Percentiles rank a stretch among this genome's conserved stretches.
These are phyloP conservation scores for Xylaria sp. DNA, from an alignment of 2,329 filamentous ascomycete species.

Conservation along the genomic window DNA sequence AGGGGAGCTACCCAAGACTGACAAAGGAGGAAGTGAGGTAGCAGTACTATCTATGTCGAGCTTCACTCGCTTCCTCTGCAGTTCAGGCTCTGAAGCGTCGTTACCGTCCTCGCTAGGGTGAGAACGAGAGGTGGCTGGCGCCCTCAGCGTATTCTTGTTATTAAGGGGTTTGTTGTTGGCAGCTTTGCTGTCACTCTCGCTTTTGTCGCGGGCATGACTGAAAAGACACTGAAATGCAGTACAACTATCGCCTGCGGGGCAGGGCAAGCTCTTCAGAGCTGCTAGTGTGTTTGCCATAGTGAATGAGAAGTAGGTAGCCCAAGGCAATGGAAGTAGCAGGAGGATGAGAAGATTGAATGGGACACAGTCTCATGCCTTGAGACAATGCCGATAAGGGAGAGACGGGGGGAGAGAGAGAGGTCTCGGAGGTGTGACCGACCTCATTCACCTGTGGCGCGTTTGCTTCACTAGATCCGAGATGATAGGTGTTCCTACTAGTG, in stretches of 20 bases:
- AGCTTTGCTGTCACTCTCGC: conserved; percentile 37
- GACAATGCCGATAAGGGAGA: conserved; percentile 7
- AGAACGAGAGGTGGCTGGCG: conserved; percentile 17
- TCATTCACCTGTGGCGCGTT: conserved; percentile 2
- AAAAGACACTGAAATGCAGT: conserved; percentile 64
- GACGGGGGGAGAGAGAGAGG: background rate
- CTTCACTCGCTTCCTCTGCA: conserved; percentile 47
- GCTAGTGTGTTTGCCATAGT: conserved; percentile 48
- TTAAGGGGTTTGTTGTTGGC: conserved; percentile 22
- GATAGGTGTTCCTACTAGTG: conserved; percentile 15
- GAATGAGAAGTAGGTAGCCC: conserved; percentile 1
- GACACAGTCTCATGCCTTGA: conserved; percentile 2
- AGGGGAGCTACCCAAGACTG: conserved; percentile 2
- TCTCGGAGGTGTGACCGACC: background rate
- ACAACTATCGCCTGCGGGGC: conserved; percentile 61
- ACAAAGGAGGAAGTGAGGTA: conserved; percentile 19
- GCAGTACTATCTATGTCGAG: conserved; percentile 33
- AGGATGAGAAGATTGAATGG: background rate
- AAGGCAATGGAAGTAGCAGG: background rate
- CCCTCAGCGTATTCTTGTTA: background rate
- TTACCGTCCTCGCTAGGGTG: conserved; percentile 16
- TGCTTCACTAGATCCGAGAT: conserved; percentile 14
- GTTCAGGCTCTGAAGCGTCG: conserved; percentile 33
- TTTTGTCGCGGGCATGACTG: conserved; percentile 55
- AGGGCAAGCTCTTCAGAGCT: conserved; percentile 61